A percentile compares a stretch with the other conserved stretches of the same genome.
Conservation (phyloP, 371 early-diverging fungal species). For the Mortierella sp. region DNA sequence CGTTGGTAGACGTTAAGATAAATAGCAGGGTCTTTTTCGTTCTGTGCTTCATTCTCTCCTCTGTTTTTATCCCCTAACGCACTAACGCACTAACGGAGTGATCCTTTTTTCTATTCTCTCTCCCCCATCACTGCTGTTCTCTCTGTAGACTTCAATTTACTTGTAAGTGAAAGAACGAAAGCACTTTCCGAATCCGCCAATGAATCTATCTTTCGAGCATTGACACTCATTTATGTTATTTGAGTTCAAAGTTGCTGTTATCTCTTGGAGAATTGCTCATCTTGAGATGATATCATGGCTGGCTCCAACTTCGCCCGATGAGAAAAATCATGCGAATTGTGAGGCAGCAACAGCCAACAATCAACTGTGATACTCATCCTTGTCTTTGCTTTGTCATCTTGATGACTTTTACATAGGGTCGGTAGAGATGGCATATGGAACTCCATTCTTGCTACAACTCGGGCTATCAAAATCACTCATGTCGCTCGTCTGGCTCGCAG, state of each 20-base stretch:
- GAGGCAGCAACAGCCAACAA: neutral
- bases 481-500: constrained; percentile 97
- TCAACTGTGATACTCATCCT: neutral
- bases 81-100: constrained; percentile 2
- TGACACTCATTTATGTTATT: neutral
- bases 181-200: neutral
- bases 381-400: no score
- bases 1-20: neutral
- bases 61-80: neutral
- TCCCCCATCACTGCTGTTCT: neutral
- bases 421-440: constrained; percentile 71
- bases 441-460: constrained; percentile 91
- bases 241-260: neutral
- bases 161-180: constrained; percentile 30
- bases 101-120: no score
- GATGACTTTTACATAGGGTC: constrained; percentile 34
- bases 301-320: neutral
- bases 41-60: neutral
- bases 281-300: constrained; percentile 37
- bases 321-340: neutral
- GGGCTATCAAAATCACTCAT: constrained; percentile 87
- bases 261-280: neutral
- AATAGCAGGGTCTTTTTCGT: neutral
- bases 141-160: constrained; percentile 50
- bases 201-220: neutral